Percentiles rank a stretch among this genome's conserved stretches.
These are phyloP conservation scores for Colletotrichum sp. DNA, from an alignment of 2,329 filamentous ascomycete genomes.

Conservation along the genomic window DNA sequence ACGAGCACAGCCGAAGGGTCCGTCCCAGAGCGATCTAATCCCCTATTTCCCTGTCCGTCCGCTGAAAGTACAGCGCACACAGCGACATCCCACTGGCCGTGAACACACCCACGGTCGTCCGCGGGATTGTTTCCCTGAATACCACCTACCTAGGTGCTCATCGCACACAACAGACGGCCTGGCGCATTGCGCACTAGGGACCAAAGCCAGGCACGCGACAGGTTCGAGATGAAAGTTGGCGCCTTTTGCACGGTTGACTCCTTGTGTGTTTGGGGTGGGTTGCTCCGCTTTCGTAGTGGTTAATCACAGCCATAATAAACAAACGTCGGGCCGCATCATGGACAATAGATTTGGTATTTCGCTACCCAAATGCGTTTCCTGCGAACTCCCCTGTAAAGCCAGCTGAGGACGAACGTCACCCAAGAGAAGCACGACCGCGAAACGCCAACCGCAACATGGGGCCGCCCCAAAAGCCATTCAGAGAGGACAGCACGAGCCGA, in stretches of 20 bases:
- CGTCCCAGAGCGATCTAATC: neutral
- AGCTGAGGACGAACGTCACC: conserved; percentile 19
- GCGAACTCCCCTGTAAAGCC: conserved; percentile 20
- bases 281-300: conserved; percentile 7
- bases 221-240: neutral
- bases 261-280: neutral
- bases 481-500: conserved; percentile 18
- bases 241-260: neutral
- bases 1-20: conserved; percentile 4
- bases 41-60: conserved; percentile 2
- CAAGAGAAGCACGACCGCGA: conserved; percentile 8
- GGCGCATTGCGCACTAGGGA: conserved; percentile 10
- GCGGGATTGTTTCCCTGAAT: neutral
- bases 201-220: conserved; percentile 1
- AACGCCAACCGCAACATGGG: conserved; percentile 19
- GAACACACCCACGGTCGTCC: neutral
- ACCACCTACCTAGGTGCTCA: neutral
- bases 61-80: neutral
- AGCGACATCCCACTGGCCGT: neutral
- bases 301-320: neutral
- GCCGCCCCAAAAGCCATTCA: conserved; percentile 9
- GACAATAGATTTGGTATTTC: conserved; percentile 19
- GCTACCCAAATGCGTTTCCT: conserved; percentile 18
- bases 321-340: neutral
- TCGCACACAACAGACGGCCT: neutral